phyloP scores from a whole-genome alignment of 129 eudicot genomes.

The Artemisia argyi region DNA sequence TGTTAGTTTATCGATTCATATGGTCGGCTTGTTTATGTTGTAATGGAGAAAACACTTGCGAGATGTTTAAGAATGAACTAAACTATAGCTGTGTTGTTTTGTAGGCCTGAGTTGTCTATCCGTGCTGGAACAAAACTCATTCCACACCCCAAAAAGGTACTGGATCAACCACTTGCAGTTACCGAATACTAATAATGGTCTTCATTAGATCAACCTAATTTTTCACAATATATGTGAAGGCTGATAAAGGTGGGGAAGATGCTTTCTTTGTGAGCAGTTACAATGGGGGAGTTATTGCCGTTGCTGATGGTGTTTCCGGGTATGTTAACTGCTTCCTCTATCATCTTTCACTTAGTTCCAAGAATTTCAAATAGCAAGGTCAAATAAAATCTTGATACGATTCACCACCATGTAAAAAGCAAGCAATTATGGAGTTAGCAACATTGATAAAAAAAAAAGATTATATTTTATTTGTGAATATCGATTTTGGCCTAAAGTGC shows the following conservation, averaged over 20 bases:
- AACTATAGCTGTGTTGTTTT: not conserved
- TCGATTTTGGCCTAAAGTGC: not conserved
- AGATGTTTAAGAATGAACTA: not conserved
- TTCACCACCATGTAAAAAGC: not conserved
- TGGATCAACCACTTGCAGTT: not conserved
- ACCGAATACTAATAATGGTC: too few species aligned
- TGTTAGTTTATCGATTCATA: too few species aligned
- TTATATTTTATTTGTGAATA: constrained; percentile 1
- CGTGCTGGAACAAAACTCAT: constrained; percentile 72
- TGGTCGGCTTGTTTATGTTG: not conserved
- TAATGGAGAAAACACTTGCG: not conserved
- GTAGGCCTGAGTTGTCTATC: constrained; percentile 61
- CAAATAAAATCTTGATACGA: not conserved
- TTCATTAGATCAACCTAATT: too few species aligned
- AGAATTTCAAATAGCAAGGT: not conserved
- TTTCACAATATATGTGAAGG: constrained; percentile 37
- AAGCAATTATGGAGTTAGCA: constrained; percentile 3
- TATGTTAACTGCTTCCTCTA: constrained; percentile 22
- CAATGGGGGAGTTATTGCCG: constrained; percentile 76
- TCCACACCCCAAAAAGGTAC: constrained; percentile 93
- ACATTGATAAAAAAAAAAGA: not conserved
- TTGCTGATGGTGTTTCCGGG: constrained; percentile 81
- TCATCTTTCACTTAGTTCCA: not conserved
- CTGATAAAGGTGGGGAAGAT: constrained; percentile 90
- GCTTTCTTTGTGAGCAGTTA: constrained; percentile 73